phyloP scores from a whole-genome alignment of 768 basidiomycete genomes.

The Vararia minispora region DNA sequence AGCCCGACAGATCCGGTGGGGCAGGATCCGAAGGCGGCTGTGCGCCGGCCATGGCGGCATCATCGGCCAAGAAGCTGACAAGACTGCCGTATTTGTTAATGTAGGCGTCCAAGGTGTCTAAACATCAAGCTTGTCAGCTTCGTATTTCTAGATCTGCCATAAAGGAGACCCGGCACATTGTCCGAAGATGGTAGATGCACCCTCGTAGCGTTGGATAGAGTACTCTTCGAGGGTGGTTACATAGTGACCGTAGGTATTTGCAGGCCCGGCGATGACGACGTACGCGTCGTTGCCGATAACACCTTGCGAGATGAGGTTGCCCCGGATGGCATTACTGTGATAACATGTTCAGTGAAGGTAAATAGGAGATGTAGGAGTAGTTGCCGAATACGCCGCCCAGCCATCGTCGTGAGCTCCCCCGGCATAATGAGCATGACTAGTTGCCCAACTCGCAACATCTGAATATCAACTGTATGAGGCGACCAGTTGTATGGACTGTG shows the following conservation, averaged over 20 bases:
- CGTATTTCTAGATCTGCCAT: slow-evolving; percentile 1
- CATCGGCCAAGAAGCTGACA: slow-evolving; percentile 48
- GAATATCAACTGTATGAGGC: slow-evolving; percentile 60
- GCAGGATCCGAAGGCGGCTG: slow-evolving; percentile 57
- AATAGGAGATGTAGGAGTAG: not conserved
- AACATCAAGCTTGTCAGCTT: too few species aligned
- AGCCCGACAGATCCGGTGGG: slow-evolving; percentile 50
- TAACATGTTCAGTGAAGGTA: not conserved
- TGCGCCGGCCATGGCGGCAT: slow-evolving; percentile 24
- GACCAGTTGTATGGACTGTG: slow-evolving; percentile 65
- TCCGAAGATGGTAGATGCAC: slow-evolving; percentile 71
- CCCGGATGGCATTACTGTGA: slow-evolving; percentile 53
- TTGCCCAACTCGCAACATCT: slow-evolving; percentile 68
- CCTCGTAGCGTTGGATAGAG: slow-evolving; percentile 66
- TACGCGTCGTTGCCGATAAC: slow-evolving; percentile 58
- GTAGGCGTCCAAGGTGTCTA: slow-evolving; percentile 72
- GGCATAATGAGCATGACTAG: slow-evolving; percentile 68
- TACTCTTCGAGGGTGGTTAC: slow-evolving; percentile 68
- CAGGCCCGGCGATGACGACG: slow-evolving; percentile 73
- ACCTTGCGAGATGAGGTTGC: slow-evolving; percentile 48
- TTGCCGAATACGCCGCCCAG: slow-evolving; percentile 63
- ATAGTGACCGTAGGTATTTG: slow-evolving; percentile 72
- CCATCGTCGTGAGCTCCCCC: slow-evolving; percentile 77
- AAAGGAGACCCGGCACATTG: slow-evolving; percentile 32
- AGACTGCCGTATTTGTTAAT: slow-evolving; percentile 65